Conservation (phyloP, 257 asterid species). For the Penstemon barbatus region DNA sequence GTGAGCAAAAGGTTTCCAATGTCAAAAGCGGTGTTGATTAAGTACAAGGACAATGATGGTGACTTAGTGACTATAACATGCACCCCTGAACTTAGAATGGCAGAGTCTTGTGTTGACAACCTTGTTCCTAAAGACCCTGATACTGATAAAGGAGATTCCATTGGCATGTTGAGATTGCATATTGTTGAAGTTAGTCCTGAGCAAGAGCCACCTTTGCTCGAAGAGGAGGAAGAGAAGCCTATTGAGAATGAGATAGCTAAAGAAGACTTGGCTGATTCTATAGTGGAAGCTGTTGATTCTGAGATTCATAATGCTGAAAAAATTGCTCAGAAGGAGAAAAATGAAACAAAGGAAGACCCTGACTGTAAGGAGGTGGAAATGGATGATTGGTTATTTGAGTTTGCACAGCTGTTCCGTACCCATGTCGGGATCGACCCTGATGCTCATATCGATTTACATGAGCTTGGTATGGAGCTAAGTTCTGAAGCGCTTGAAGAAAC, state of each 20-base stretch:
- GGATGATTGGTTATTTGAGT: constrained; percentile 98
- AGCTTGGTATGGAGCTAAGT: constrained; percentile 97
- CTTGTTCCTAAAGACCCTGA: constrained; percentile 50
- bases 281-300: constrained; percentile 48
- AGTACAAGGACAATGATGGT: constrained; percentile 78
- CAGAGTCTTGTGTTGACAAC: constrained; percentile 65
- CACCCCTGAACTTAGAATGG: constrained; percentile 69
- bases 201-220: constrained; percentile 85
- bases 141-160: constrained; percentile 41
- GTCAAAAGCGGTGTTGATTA: constrained; percentile 79
- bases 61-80: constrained; percentile 88
- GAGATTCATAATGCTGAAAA: constrained; percentile 52
- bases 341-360: constrained; percentile 49
- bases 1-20: constrained; percentile 72
- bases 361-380: constrained; percentile 92
- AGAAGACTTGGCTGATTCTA: constrained; percentile 52
- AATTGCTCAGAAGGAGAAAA: constrained; percentile 44
- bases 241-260: constrained; percentile 42
- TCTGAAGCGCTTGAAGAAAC: constrained; percentile 95
- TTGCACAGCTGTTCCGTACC: constrained; percentile 89
- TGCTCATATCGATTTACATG: constrained; percentile 92
- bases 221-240: constrained; percentile 79
- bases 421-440: constrained; percentile 95
- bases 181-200: constrained; percentile 92
- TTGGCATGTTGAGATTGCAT: constrained; percentile 75